Conservation (phyloP, 2,329 filamentous ascomycete genomes). For the Pyrenophora tritici-repentis region DNA sequence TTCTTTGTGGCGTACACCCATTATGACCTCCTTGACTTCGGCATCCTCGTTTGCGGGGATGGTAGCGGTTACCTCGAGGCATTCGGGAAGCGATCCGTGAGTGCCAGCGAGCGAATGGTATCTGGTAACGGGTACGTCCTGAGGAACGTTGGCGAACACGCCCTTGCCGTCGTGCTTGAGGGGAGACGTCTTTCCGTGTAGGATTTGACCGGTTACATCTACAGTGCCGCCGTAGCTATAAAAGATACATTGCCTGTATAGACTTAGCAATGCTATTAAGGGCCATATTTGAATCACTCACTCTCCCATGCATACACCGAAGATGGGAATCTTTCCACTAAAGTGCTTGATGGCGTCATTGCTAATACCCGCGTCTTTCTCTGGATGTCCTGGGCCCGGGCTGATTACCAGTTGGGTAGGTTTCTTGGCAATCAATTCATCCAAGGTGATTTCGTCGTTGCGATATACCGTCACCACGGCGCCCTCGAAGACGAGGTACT, state of each 20-base stretch:
- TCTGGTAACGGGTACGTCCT: conserved; percentile 84
- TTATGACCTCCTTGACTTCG: conserved; percentile 83
- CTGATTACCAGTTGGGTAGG: conserved; percentile 95
- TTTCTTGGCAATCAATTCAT: conserved; percentile 79
- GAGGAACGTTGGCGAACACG: conserved; percentile 81
- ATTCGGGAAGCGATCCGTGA: conserved; percentile 81
- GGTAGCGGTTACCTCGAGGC: conserved; percentile 89
- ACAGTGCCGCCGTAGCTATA: conserved; percentile 91
- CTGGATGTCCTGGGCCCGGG: conserved; percentile 91
- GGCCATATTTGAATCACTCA: conserved; percentile 54
- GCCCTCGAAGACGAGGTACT: conserved; percentile 95
- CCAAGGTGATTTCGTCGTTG: conserved; percentile 87
- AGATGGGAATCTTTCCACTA: conserved; percentile 88
- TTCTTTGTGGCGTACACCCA: conserved; percentile 94
- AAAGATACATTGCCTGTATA: conserved; percentile 84
- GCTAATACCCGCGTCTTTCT: conserved; percentile 89
- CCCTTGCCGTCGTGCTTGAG: conserved; percentile 88
- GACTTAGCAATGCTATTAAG: conserved; percentile 2
- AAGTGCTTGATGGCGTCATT: conserved; percentile 90
- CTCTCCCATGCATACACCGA: conserved; percentile 99
- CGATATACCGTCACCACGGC: conserved; percentile 87
- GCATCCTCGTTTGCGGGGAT: conserved; percentile 71
- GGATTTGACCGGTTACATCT: conserved; percentile 89
- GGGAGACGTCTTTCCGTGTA: conserved; percentile 95
- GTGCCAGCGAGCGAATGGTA: conserved; percentile 97